A percentile compares a stretch with the other conserved stretches of the same genome.
phyloP scores from a whole-genome alignment of 1,284 basidiomycete genomes.

The Exobasidium rhododendri region DNA sequence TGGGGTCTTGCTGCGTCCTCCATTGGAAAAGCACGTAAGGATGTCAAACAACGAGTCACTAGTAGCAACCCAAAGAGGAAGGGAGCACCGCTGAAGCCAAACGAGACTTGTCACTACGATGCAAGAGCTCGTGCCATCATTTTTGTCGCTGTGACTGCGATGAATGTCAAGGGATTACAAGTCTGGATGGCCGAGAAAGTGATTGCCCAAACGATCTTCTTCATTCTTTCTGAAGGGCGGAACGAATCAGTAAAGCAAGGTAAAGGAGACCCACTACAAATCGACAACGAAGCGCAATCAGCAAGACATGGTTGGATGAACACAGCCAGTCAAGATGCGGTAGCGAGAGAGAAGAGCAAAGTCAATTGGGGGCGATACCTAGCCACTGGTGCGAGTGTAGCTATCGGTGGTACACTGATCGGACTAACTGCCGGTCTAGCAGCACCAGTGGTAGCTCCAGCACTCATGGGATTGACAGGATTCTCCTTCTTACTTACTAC shows the following conservation, averaged over 20 bases:
- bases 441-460: constrained; percentile 42
- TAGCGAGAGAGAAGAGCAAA: constrained; percentile 36
- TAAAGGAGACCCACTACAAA: constrained; percentile 33
- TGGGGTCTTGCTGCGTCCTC: constrained; percentile 11
- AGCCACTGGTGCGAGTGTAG: constrained; percentile 39
- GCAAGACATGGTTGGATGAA: constrained; percentile 44
- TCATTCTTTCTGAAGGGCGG: constrained; percentile 40
- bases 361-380: constrained; percentile 42
- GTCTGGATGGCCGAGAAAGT: constrained; percentile 45
- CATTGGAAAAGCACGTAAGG: neutral
- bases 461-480: constrained; percentile 42
- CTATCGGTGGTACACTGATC: constrained; percentile 39
- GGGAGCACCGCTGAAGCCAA: constrained; percentile 30
- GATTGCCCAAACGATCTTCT: constrained; percentile 43
- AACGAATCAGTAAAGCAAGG: constrained; percentile 25
- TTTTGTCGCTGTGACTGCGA: constrained; percentile 36
- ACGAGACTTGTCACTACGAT: constrained; percentile 47
- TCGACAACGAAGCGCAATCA: neutral
- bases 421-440: constrained; percentile 45
- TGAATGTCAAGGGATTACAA: constrained; percentile 31
- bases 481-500: constrained; percentile 40
- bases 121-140: constrained; percentile 42
- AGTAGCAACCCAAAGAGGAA: no score
- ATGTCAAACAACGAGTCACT: neutral
- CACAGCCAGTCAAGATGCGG: constrained; percentile 27